These are phyloP conservation scores for Candida krabiensis DNA, from an alignment of 805 yeast species.

Conservation along the genomic window DNA sequence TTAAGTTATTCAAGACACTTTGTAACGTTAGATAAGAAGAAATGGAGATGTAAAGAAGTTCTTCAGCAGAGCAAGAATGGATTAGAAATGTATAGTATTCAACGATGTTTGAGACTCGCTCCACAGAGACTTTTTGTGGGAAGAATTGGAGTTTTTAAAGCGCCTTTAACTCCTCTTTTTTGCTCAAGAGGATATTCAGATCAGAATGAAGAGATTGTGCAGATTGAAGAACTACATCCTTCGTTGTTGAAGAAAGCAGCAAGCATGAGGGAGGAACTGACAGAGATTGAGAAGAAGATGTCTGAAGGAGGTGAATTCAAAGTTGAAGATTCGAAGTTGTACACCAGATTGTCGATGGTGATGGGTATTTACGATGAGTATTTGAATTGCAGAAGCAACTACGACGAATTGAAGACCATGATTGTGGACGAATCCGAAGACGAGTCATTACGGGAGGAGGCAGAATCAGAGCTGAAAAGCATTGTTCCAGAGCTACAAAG, in stretches of 20 bases:
- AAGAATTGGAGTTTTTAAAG: too few relatives aligned
- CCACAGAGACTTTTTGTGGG: too few relatives aligned
- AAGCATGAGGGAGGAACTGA: slow-evolving; percentile 40
- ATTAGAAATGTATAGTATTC: too few relatives aligned
- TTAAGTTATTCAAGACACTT: too few relatives aligned
- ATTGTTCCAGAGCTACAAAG: slow-evolving; percentile 43
- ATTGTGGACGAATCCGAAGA: slow-evolving; percentile 40
- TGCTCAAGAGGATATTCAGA: too few relatives aligned
- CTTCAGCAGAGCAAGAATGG: too few relatives aligned
- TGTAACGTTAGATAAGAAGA: too few relatives aligned
- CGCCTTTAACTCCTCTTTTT: too few relatives aligned
- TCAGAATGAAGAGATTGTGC: too few relatives aligned
- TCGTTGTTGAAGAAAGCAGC: slow-evolving; percentile 49
- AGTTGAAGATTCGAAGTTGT: slow-evolving; percentile 47
- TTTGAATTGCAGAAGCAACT: slow-evolving; percentile 29
- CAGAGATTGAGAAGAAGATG: slow-evolving; percentile 40
- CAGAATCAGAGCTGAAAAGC: slow-evolving; percentile 54
- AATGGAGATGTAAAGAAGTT: too few relatives aligned
- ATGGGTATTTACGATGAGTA: slow-evolving; percentile 43
- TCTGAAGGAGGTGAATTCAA: slow-evolving; percentile 44
- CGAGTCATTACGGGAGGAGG: slow-evolving; percentile 53
- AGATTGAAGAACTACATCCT: slow-evolving; percentile 41
- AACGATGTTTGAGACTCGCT: too few relatives aligned
- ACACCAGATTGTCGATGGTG: slow-evolving; percentile 44
- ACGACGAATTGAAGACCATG: slow-evolving; percentile 36